These are phyloP conservation scores for Oxytropis ochrocephala DNA, from an alignment of 306 rosid genomes.

Conservation along the genomic window DNA sequence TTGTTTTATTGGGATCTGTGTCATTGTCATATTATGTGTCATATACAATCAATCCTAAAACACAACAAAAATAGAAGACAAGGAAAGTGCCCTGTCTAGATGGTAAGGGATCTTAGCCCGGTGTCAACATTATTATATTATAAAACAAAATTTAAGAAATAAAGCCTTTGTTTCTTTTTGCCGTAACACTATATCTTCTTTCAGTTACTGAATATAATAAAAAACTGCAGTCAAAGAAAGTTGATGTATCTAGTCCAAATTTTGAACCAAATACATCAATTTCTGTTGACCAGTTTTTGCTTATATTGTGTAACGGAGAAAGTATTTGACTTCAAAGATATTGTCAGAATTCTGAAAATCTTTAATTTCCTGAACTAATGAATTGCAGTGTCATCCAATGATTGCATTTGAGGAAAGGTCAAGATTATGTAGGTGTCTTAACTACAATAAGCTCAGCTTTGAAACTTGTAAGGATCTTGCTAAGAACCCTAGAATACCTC, in stretches of 20 bases:
- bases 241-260: too few relatives aligned
- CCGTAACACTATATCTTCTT: background rate
- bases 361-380: background rate
- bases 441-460: slow-evolving; percentile 56
- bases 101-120: slow-evolving; percentile 4
- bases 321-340: background rate
- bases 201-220: too few relatives aligned
- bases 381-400: slow-evolving; percentile 54
- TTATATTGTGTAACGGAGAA: too few relatives aligned
- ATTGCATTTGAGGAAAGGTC: slow-evolving; percentile 56
- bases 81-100: background rate
- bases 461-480: slow-evolving; percentile 67
- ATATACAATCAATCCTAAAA: background rate
- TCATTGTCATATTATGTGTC: slow-evolving; percentile 6
- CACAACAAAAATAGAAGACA: background rate
- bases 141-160: background rate
- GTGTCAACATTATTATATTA: background rate
- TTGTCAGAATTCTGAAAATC: background rate
- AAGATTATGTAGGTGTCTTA: slow-evolving; percentile 62
- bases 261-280: too few relatives aligned
- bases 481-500: slow-evolving; percentile 73
- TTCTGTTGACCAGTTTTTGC: too few relatives aligned
- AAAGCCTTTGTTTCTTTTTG: background rate
- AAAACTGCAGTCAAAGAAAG: too few relatives aligned
- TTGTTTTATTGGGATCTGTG: background rate